phyloP scores from a whole-genome alignment of 148 eudicot genomes.

The Camellia japonica region DNA sequence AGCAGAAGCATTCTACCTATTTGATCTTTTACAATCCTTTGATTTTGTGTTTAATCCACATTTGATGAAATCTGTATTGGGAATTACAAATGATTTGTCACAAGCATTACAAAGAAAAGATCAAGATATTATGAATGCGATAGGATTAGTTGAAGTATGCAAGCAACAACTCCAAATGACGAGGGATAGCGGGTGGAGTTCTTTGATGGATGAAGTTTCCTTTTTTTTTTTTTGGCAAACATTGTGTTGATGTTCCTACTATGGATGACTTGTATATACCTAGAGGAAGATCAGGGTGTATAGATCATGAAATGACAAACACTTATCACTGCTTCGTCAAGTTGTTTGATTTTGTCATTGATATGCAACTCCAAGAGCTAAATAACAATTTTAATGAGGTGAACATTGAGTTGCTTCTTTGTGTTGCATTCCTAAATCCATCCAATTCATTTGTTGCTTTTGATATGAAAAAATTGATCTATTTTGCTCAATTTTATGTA shows the following conservation, averaged over 20 bases:
- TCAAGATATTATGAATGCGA: too few species aligned
- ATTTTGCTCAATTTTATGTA: neutral
- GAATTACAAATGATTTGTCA: constrained; percentile 5
- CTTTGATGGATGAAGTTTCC: too few species aligned
- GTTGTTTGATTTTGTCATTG: too few species aligned
- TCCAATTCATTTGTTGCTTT: neutral
- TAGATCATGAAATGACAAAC: neutral
- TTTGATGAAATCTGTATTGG: neutral
- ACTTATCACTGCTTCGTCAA: too few species aligned
- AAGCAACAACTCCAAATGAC: too few species aligned
- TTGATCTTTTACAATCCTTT: neutral
- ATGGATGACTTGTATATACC: neutral
- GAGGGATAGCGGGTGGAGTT: too few species aligned
- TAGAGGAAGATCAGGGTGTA: neutral
- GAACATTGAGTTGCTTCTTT: too few species aligned
- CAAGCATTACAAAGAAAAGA: neutral
- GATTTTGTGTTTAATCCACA: neutral
- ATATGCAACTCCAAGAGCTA: too few species aligned
- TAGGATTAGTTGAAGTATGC: too few species aligned
- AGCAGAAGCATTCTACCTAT: neutral
- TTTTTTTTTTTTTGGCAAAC: too few species aligned
- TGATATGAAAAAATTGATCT: neutral
- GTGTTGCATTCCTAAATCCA: too few species aligned
- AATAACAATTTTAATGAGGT: too few species aligned
- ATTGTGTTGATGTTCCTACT: neutral